Conservation (phyloP, 345 rosid species). For the Eucalyptus paniculata region DNA sequence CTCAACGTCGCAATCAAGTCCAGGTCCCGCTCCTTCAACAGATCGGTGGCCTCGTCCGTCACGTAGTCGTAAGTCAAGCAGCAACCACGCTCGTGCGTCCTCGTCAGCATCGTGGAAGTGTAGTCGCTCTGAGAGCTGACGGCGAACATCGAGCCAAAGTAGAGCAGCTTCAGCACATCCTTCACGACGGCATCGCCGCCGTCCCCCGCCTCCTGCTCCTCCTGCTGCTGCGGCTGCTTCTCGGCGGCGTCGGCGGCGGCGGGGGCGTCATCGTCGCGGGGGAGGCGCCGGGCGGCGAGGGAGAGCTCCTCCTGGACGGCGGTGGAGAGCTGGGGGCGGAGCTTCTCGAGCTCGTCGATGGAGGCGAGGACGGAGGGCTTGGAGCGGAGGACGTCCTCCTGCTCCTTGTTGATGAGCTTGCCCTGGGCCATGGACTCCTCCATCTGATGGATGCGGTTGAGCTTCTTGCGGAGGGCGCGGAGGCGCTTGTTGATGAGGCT, state of each 20-base stretch:
- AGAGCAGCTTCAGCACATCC: constrained; percentile 72
- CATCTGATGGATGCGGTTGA: constrained; percentile 70
- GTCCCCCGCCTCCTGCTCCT: neutral
- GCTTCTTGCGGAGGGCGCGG: constrained; percentile 84
- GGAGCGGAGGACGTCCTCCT: constrained; percentile 77
- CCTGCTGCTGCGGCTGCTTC: neutral
- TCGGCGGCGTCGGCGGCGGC: neutral
- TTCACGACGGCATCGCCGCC: constrained; percentile 5
- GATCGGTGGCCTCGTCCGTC: constrained; percentile 88
- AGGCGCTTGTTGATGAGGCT: constrained; percentile 79
- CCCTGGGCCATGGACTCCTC: constrained; percentile 79
- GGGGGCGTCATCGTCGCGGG: neutral
- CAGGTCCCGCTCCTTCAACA: constrained; percentile 74
- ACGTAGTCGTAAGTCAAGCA: constrained; percentile 89
- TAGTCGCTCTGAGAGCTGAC: constrained; percentile 76
- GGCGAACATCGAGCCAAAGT: constrained; percentile 74
- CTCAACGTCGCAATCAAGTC: constrained; percentile 59
- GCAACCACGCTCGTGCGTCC: constrained; percentile 82
- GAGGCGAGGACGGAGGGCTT: constrained; percentile 50
- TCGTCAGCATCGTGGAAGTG: constrained; percentile 62
- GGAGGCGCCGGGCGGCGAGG: neutral
- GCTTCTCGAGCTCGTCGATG: constrained; percentile 88
- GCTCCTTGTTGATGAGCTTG: constrained; percentile 70
- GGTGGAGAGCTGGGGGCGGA: constrained; percentile 48
- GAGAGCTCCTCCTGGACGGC: constrained; percentile 69